These are phyloP conservation scores for Drechslerella dactyloides DNA, from an alignment of 2,329 filamentous ascomycete species.

Conservation along the genomic window DNA sequence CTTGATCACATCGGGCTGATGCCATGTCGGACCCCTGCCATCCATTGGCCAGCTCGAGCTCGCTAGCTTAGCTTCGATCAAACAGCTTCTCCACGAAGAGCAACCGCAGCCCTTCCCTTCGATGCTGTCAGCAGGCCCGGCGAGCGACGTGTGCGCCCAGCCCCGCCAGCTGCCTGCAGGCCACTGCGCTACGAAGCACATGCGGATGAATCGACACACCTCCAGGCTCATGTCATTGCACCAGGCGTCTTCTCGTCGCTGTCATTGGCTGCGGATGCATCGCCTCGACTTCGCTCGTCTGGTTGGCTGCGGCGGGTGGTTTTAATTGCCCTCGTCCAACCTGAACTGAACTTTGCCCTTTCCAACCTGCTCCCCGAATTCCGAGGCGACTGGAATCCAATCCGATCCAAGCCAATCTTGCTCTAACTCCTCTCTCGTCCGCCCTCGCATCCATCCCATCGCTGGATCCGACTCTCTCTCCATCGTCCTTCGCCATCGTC, in stretches of 20 bases:
- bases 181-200: neutral
- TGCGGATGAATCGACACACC: neutral
- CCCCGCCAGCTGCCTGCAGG: neutral
- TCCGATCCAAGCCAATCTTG: neutral
- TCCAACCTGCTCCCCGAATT: neutral
- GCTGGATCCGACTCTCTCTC: neutral
- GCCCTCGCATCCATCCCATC: neutral
- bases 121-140: slow-evolving; percentile 4
- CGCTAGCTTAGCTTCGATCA: too few species aligned
- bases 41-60: too few species aligned
- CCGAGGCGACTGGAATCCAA: neutral
- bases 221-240: neutral
- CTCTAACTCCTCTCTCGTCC: neutral
- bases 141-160: slow-evolving; percentile 1
- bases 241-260: neutral
- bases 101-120: neutral
- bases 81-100: neutral
- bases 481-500: slow-evolving; percentile 1
- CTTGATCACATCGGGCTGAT: too few species aligned
- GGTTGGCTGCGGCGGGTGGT: neutral
- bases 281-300: neutral
- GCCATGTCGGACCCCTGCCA: too few species aligned
- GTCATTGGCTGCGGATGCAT: neutral
- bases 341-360: neutral
- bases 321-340: neutral